Base-by-base conservation (phyloP, 371 early-diverging fungal species). In the Synchytrium microbalum region DNA sequence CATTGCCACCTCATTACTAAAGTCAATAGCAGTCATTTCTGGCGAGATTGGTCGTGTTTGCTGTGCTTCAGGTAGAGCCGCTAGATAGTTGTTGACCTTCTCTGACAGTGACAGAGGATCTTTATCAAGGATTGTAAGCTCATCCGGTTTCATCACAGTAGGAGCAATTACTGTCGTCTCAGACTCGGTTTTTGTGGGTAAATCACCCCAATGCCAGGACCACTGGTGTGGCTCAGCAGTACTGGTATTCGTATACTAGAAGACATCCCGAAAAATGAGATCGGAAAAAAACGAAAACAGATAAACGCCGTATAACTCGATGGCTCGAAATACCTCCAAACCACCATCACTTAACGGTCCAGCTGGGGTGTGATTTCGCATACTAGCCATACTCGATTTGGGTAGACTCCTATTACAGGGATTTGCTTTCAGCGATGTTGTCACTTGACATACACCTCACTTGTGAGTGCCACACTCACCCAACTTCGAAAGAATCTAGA, bases 121-220 rank as follows among this genome's bases (percentile, higher is more conserved):
- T n/a, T n/a, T n/a, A n/a, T n/a, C n/a, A n/a, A n/a, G n/a, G n/a
- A n/a, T n/a, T 38, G 46, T 10, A 5, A 38, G 19, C 5, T 38
- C 46, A 10, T 38, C 46, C 10, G 19, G 19, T 38, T 19, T 5
- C 5, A 5, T 5, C 5, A 10, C 19, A 10, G 32, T 16, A 10
- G 32, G 19, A 27, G 57, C 32, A 10, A 19, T 31, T 56, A 52
- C 28, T 14, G 2, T 60, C 26, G 26, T 54, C 56, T n/a, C 38
- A 58, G 1, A 24, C n/a, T 52, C 52, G 5, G n/a, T 63, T 27
- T 67, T 66, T 1, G 65, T 65, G 16, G 71, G 75, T 30, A 66
- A 27, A 28, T 58, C 58, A 13, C 77, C 77, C 77, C 77, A 77
- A 14, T 73, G 70, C 77, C 77, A 72, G 8, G 73, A 60, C 74